phyloP scores from a whole-genome alignment of 305 asterid species.

The Fraxinus sp. region DNA sequence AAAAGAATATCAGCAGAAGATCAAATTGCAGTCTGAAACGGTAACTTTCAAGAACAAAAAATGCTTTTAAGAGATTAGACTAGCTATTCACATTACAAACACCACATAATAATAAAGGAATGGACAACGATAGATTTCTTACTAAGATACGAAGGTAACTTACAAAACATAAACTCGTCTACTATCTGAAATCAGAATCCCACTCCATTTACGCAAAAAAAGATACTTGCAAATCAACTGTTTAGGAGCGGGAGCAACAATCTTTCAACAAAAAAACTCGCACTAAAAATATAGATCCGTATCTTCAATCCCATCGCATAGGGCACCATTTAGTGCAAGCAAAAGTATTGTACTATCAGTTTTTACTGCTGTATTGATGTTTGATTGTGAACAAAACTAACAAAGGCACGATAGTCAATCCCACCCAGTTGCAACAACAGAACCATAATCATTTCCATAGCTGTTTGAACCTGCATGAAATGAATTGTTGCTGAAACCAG shows the following conservation, averaged over 20 bases:
- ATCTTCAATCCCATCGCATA: background rate
- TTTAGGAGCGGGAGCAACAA: background rate
- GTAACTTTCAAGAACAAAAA: background rate
- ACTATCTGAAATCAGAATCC: background rate
- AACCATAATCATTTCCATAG: conserved; percentile 5
- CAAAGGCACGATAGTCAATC: background rate
- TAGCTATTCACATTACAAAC: background rate
- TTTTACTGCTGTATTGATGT: background rate
- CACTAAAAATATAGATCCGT: background rate
- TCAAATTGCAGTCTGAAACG: background rate
- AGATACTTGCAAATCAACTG: background rate
- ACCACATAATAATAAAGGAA: background rate
- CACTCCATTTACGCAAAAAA: background rate
- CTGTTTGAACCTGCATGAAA: conserved; percentile 11
- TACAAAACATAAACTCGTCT: background rate
- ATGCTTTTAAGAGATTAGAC: background rate
- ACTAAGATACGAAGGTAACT: background rate
- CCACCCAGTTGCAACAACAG: conserved; percentile 37
- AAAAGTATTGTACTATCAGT: background rate
- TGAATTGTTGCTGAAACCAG: background rate
- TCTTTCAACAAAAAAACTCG: background rate
- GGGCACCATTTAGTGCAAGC: background rate
- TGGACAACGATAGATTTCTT: background rate
- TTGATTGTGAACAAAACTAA: background rate
- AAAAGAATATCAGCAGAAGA: background rate